Percentiles rank a stretch among this genome's conserved stretches.
Evolutionary conservation across 306 rosid genomes (phyloP).

Genomic region (cucumber (Cucumis sativus)): Cucumber_9930_V3 NC_026660.2:9937001-9937500

Average conservation of each 20-base stretch:
- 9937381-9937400: conserved; percentile 69
- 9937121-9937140: conserved; percentile 53
- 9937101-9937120: conserved; percentile 52
- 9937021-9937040: conserved; percentile 53
- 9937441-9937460: conserved; percentile 41
- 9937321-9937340: conserved; percentile 46
- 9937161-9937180: conserved; percentile 46
- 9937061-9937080: conserved; percentile 26
- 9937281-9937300: neutral
- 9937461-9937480: conserved; percentile 51
- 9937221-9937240: conserved; percentile 53
- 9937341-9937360: conserved; percentile 58
- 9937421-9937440: conserved; percentile 40
- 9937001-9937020: conserved; percentile 45
- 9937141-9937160: conserved; percentile 55
- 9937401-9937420: conserved; percentile 41
- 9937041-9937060: conserved; percentile 29
- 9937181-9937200: conserved; percentile 39
- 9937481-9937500: conserved; percentile 42
- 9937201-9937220: conserved; percentile 83
- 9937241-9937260: conserved; percentile 32
- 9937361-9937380: conserved; percentile 60
- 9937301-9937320: conserved; percentile 8
- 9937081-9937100: conserved; percentile 45
- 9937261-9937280: too few species aligned